Base-by-base conservation (phyloP, 2,329 filamentous ascomycete genomes). In the Teratosphaeria epicoccoides region DNA sequence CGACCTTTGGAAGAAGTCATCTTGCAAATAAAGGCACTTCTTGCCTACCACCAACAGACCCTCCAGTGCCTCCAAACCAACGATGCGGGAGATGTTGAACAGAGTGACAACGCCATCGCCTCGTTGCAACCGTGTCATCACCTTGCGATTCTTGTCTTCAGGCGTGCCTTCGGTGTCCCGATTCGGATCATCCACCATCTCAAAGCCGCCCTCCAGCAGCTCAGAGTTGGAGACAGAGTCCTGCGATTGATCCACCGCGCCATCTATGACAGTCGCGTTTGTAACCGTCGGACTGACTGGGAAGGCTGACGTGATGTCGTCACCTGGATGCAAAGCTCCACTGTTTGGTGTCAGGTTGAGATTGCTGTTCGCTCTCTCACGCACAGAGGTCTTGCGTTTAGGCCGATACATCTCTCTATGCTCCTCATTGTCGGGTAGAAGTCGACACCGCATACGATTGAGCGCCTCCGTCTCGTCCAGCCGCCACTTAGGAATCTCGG, bases 81-180 rank as follows among this genome's bases (percentile, higher is more conserved):
- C 84, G 50, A 98, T 91, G 10, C 93, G 84, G 14, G 93, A 97
- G 47, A 97, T 84, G 61, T 98, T 98, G 75, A 88, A 95, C 1
- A 96, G 88, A 52, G 88, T 86, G 66, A 96, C 88, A 1, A 98
- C 91, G 51, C 90, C 81, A 62, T 98, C 93, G 4, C 90, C 89
- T 11, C 86, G 85, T 60, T 95, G 85, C 10, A 98, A 76, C 57
- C 88, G 91, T 49, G 93, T 81, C 88, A 97, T 94, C 44, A 98
- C 91, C 68, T 96, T 96, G 44, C 94, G 81, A 63, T 98, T 97
- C 73, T 96, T 97, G 68, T 98, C 94, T 69, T 98, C 94, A 10
- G 64, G 53, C 56, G 94, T 94, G 1, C 83, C 84, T 59, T 93
- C 88, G 24, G 87, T 80, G 40, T 85, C 82, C 52, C 91, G 86